These are phyloP conservation scores for Polychaeton citri DNA, from an alignment of 2,329 filamentous ascomycete species.

Conservation along the genomic window DNA sequence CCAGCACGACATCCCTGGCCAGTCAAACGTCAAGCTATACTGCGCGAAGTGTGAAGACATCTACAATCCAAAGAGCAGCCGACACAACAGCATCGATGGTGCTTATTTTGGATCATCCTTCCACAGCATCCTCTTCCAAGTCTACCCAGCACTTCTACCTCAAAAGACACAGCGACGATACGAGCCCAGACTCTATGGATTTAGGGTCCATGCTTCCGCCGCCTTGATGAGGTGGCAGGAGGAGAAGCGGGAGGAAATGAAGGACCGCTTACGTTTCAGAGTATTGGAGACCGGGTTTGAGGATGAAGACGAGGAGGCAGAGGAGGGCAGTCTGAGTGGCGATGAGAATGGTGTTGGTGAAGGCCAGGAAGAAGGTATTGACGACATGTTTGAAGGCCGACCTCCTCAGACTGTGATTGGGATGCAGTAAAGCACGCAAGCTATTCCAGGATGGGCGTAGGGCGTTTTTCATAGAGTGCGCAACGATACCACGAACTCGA, in stretches of 20 bases:
- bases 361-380: slow-evolving; percentile 40
- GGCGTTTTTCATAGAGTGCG: no score
- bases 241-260: slow-evolving; percentile 66
- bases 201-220: slow-evolving; percentile 84
- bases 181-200: slow-evolving; percentile 82
- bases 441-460: no score
- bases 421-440: no score
- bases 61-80: slow-evolving; percentile 96
- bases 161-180: slow-evolving; percentile 77
- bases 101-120: slow-evolving; percentile 98
- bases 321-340: slow-evolving; percentile 45
- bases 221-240: slow-evolving; percentile 87
- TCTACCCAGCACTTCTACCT: slow-evolving; percentile 82
- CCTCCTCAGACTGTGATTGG: not conserved
- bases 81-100: slow-evolving; percentile 88
- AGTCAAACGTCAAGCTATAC: slow-evolving; percentile 91
- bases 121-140: slow-evolving; percentile 98
- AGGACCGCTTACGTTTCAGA: slow-evolving; percentile 55
- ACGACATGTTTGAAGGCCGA: slow-evolving; percentile 27
- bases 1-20: slow-evolving; percentile 74
- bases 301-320: slow-evolving; percentile 48
- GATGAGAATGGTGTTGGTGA: slow-evolving; percentile 49
- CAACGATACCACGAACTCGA: no score
- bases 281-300: slow-evolving; percentile 68
- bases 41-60: slow-evolving; percentile 95